Evolutionary conservation across 108 stramenopile genomes (phyloP), one percentile per base, ranked within the genome.

Genomic region (Chaetoceros tenuissimus): DNA sequence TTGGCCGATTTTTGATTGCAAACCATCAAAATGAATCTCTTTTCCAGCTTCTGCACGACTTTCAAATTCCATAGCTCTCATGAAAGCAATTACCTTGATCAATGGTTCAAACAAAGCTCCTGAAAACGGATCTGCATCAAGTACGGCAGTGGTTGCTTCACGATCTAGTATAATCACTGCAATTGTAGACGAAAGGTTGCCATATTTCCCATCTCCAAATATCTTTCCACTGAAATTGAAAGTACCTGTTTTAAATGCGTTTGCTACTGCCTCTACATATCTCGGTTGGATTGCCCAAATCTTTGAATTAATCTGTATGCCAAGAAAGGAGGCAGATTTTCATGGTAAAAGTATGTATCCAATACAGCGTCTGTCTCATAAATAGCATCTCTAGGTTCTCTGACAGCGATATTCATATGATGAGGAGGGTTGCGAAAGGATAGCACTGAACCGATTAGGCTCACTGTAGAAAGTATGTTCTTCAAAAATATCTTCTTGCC

Each of bases 311-410:
- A 55, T 28, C 64, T 69, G 16, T 65, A 53, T 16, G 81, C 61
- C 3, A 89, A 51, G 64, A 85, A 89, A 34, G 78, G 64, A 28
- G 78, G 69, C 28, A 73, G 48, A 50, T 67, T 67, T 40, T 44
- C 43, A 50, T 68, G 67, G 31, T 52, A 24, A 54, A 79, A 67
- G 56, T 70, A 67, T 43, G 81, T 81, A 57, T 85, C 84, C 28
- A 85, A 67, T 5, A 69, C 71, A 16, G 84, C 84, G 28, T 82
- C 82, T 0, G 80, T 84, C 56, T 88, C 87, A 53, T 78, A 73
- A n/a, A 55, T 46, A 2, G 87, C 81, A 55, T 84, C 82, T 2
- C 78, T 55, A 24, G 51, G 23, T 40, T 66, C 69, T 19, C 61
- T 54, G 23, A 78, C 82, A 5, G 71, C 56, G 19, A 68, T 30